phyloP scores from a whole-genome alignment of 2,329 filamentous ascomycete species.

The Sclerotinia spermophila region DNA sequence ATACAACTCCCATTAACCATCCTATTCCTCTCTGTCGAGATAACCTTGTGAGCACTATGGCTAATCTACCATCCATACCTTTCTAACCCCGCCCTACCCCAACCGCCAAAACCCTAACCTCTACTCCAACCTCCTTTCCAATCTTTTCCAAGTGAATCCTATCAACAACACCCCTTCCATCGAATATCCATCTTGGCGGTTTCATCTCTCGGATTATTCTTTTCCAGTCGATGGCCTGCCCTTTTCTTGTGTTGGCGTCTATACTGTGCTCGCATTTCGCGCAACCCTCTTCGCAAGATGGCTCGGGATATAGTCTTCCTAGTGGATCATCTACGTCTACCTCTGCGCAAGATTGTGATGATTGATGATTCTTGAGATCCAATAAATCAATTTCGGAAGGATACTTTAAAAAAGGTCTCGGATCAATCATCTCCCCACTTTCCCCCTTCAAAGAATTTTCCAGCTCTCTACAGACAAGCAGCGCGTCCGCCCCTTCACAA shows the following conservation, averaged over 20 bases:
- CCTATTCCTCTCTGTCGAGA: not conserved
- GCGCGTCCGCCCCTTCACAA: conserved; percentile 44
- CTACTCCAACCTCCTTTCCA: conserved; percentile 22
- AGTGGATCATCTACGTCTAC: not conserved
- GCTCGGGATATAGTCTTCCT: conserved; percentile 26
- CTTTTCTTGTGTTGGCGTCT: conserved; percentile 6
- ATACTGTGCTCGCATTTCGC: conserved; percentile 34
- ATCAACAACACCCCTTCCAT: conserved; percentile 41
- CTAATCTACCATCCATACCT: not conserved
- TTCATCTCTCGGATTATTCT: conserved; percentile 44
- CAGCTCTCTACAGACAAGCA: conserved; percentile 52
- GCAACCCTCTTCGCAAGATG: conserved; percentile 34
- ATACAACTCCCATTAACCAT: not conserved
- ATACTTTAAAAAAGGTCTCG: conserved; percentile 26
- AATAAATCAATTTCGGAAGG: conserved; percentile 1
- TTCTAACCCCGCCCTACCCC: conserved; percentile 19
- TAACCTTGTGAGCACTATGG: not conserved
- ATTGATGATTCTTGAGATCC: not conserved
- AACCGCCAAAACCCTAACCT: conserved; percentile 28
- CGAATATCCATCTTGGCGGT: conserved; percentile 48
- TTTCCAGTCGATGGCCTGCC: conserved; percentile 42
- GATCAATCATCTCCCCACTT: conserved; percentile 20
- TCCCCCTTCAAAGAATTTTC: conserved; percentile 31
- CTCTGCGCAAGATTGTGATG: not conserved
- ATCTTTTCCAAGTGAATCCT: conserved; percentile 31